Evolutionary conservation across 176 grass and related monocot species (phyloP), one percentile per base, ranked within the genome.

Genomic region (Oryza nivara): DNA sequence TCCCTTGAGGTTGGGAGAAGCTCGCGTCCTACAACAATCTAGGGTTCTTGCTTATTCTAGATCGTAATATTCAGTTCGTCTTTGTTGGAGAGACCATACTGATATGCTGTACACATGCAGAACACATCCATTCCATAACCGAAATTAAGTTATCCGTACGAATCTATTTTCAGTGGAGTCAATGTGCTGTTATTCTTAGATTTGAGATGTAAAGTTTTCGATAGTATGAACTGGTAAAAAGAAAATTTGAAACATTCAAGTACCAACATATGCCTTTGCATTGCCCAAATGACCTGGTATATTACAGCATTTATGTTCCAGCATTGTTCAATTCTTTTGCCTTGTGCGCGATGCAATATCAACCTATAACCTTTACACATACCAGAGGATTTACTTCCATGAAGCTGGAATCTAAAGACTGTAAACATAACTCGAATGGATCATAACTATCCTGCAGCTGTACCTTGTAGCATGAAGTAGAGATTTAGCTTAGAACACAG

Each of bases 401-500:
- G 49, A 6, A 78, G 60, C 8, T 72, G 11, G 67, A 78, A 71
- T 75, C 34, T 46, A 45, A 45, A 36, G 69, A 43, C 19, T 35
- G 1, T 25, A 52, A n/a, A 73, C 35, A 58, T 40, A 89, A 64
- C 4, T 64, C 19, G 14, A 77, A 46, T 46, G 26, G 34, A 82
- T 72, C 49, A 11, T 71, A 36, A 15, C 25, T 74, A 35, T 77
- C 72, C 76, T 72, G 41, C 19, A 71, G 36, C 75, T 74, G 25
- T 83, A 67, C 58, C 17, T 77, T 78, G 35, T 28, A 49, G 45
- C 10, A 73, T 48, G 48, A 60, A 46, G 51, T 12, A 51, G 4
- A 43, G 7, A 49, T 19, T 72, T 69, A 52, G 38, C 70, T 82
- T 79, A 92, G 73, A 92, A 88, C 45, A 92, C 90, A 7, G 90